Evolutionary conservation across 1,284 basidiomycete species (phyloP).

Genomic region (Somion occarium): DNA sequence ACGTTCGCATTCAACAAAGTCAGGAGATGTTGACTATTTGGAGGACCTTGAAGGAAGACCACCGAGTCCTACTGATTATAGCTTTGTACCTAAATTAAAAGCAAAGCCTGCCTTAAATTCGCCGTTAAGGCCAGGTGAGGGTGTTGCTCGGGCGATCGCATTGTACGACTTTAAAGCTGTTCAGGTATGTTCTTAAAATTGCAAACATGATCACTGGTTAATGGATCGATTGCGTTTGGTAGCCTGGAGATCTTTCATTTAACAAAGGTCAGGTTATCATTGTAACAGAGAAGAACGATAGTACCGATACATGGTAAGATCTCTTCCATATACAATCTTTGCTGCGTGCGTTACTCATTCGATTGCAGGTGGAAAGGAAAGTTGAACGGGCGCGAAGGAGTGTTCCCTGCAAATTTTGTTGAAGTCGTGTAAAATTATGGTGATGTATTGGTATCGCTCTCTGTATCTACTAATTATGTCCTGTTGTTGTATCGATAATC

Average conservation of each 20-base stretch:
- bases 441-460: background rate
- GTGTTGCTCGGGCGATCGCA: conserved; percentile 73
- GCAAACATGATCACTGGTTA: background rate
- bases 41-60: conserved; percentile 18
- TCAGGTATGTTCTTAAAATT: conserved; percentile 40
- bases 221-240: conserved; percentile 7
- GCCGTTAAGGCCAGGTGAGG: conserved; percentile 48
- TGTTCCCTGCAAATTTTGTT: conserved; percentile 54
- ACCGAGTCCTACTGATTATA: conserved; percentile 13
- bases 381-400: conserved; percentile 37
- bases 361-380: conserved; percentile 63
- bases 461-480: background rate
- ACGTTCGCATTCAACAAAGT: conserved; percentile 9
- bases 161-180: conserved; percentile 74
- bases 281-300: conserved; percentile 72
- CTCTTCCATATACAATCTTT: background rate
- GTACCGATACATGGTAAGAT: conserved; percentile 72
- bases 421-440: conserved; percentile 33
- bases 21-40: conserved; percentile 18
- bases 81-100: conserved; percentile 30
- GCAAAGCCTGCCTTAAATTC: conserved; percentile 45
- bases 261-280: conserved; percentile 80
- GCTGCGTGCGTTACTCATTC: conserved; percentile 2
- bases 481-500: background rate
- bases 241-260: conserved; percentile 82